Conservation (phyloP, 805 yeast species). For the Alloascoidea africana region DNA sequence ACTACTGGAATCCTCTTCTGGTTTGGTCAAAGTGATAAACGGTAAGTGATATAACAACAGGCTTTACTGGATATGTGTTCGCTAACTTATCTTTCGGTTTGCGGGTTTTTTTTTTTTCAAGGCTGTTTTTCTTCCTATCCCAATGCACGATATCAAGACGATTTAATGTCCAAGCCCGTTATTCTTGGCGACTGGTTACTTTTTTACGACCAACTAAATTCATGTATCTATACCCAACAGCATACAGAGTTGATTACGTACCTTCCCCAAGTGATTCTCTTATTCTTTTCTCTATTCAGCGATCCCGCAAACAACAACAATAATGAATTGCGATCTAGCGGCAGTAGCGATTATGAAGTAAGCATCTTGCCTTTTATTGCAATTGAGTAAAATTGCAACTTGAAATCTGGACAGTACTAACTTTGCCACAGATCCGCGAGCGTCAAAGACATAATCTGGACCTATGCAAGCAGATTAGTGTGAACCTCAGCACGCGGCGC, state of each 20-base stretch:
- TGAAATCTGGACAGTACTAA: no score
- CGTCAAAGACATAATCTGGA: no score
- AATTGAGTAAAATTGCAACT: no score
- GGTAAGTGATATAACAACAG: conserved; percentile 18
- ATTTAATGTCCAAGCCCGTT: conserved; percentile 40
- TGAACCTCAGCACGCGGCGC: no score
- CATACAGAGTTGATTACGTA: conserved; percentile 37
- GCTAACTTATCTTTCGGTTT: background rate
- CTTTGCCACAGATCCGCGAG: no score
- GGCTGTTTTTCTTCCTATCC: conserved; percentile 58
- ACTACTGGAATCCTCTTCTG: conserved; percentile 29
- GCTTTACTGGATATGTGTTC: no score
- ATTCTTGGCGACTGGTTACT: conserved; percentile 61
- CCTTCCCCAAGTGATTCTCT: conserved; percentile 38
- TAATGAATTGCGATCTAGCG: no score
- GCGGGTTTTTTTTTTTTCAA: background rate
- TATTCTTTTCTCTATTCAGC: conserved; percentile 48
- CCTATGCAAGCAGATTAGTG: no score
- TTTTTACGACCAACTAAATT: conserved; percentile 46
- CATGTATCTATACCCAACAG: conserved; percentile 23
- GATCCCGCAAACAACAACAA: conserved; percentile 5
- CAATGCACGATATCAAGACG: conserved; percentile 48
- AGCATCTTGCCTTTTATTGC: no score
- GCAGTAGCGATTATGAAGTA: no score
- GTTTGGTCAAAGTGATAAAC: conserved; percentile 46